Evolutionary conservation across 2,329 filamentous ascomycete genomes (phyloP).

Genomic region (Pseudogymnoascus sp.): DNA sequence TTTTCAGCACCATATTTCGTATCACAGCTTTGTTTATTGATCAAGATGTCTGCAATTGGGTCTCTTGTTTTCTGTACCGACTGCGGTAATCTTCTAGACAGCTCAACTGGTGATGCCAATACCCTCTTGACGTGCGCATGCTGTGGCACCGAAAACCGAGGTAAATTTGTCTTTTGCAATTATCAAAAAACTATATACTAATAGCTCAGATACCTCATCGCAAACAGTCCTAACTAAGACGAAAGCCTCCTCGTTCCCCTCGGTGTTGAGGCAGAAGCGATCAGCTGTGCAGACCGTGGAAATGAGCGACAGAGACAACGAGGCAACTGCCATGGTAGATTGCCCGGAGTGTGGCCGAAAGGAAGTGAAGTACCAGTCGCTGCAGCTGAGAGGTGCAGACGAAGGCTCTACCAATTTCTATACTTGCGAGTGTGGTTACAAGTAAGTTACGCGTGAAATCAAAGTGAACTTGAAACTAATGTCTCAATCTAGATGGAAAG

Average conservation of each 20-base stretch:
- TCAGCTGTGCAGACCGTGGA: conserved; percentile 81
- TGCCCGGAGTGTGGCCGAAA: conserved; percentile 76
- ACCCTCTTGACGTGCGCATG: conserved; percentile 74
- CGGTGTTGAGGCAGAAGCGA: conserved; percentile 72
- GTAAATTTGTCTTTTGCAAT: conserved; percentile 37
- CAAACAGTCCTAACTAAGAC: conserved; percentile 73
- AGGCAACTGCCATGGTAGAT: conserved; percentile 57
- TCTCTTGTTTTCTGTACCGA: conserved; percentile 88
- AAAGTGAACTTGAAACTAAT: conserved; percentile 12
- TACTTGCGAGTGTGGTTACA: conserved; percentile 77
- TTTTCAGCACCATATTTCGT: background rate
- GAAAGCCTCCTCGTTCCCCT: conserved; percentile 87
- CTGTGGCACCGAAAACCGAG: conserved; percentile 78
- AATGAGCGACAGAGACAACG: conserved; percentile 67
- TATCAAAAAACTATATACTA: conserved; percentile 5
- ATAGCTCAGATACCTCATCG: conserved; percentile 56
- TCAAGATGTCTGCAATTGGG: conserved; percentile 75
- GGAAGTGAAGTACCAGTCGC: conserved; percentile 76
- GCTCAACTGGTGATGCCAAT: conserved; percentile 67
- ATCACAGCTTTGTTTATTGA: conserved; percentile 10
- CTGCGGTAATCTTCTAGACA: conserved; percentile 83
- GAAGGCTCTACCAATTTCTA: conserved; percentile 93
- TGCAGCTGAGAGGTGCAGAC: conserved; percentile 85
- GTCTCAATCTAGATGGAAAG: conserved; percentile 26
- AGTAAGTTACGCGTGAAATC: conserved; percentile 44